Percentiles rank a stretch among this genome's conserved stretches.
Evolutionary conservation across 345 rosid species (phyloP).

Genomic region (Gossypium arboreum): DNA sequence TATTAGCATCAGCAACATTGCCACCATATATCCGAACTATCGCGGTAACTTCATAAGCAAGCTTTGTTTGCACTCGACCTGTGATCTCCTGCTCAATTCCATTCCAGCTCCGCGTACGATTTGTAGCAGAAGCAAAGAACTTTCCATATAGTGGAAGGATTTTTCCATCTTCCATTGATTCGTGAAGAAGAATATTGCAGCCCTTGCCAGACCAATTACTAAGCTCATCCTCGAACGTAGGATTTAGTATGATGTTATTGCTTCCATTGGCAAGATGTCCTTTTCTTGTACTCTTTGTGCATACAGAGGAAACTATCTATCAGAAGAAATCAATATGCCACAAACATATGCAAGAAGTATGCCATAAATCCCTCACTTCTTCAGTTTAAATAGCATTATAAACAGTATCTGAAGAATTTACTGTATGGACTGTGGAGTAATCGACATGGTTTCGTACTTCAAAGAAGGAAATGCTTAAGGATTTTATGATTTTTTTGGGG

Average conservation of each 20-base stretch:
- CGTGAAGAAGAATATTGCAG: constrained; percentile 57
- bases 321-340: background rate
- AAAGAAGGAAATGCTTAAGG: background rate
- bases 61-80: constrained; percentile 55
- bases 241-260: constrained; percentile 61
- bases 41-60: constrained; percentile 61
- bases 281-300: constrained; percentile 18
- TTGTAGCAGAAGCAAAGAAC: constrained; percentile 65
- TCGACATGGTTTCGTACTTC: background rate
- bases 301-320: background rate
- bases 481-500: background rate
- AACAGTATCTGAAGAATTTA: background rate
- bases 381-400: background rate
- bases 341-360: background rate
- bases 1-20: constrained; percentile 44
- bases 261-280: constrained; percentile 22
- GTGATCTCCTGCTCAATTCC: constrained; percentile 92
- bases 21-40: constrained; percentile 65
- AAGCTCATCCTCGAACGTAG: constrained; percentile 66
- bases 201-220: constrained; percentile 83
- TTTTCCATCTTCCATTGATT: constrained; percentile 62
- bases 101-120: constrained; percentile 71
- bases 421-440: no score
- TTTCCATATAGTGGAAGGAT: constrained; percentile 53
- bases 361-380: background rate